Evolutionary conservation across 306 rosid species (phyloP).

Genomic region (Heteromeles arbutifolia): DNA sequence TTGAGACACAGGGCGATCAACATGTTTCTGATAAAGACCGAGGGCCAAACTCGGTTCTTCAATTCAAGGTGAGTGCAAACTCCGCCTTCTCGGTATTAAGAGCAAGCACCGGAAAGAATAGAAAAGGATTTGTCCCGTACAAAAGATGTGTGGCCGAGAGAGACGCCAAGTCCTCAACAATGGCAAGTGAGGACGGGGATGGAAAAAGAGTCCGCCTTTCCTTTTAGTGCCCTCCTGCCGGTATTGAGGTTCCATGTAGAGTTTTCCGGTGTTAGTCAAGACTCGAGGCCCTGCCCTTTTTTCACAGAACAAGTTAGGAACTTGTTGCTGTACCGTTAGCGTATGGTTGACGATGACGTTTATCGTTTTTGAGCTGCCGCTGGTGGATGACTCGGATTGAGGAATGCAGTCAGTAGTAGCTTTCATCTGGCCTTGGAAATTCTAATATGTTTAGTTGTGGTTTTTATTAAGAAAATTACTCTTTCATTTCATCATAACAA

Average conservation of each 20-base stretch:
- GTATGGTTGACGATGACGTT: not conserved
- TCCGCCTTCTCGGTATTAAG: constrained; percentile 31
- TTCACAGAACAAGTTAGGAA: not conserved
- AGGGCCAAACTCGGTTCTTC: constrained; percentile 6
- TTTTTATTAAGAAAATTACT: too few relatives aligned
- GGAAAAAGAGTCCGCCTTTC: constrained; percentile 45
- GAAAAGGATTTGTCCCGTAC: constrained; percentile 67
- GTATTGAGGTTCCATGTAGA: not conserved
- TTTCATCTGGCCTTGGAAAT: not conserved
- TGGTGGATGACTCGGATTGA: not conserved
- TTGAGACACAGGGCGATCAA: constrained; percentile 18
- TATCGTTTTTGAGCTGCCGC: too few relatives aligned
- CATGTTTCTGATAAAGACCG: not conserved
- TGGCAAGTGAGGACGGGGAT: constrained; percentile 31
- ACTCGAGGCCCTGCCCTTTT: not conserved
- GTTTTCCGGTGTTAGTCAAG: not conserved
- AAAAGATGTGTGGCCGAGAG: constrained; percentile 55
- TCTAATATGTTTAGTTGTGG: not conserved
- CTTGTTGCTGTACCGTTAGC: not conserved
- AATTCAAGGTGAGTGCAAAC: constrained; percentile 17
- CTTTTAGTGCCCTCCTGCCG: constrained; percentile 21
- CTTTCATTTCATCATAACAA: too few relatives aligned
- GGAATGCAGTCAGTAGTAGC: not conserved
- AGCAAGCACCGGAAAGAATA: constrained; percentile 20
- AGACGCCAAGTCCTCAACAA: constrained; percentile 15